phyloP scores from a whole-genome alignment of 177 flowering plant species.

The Tripterygium wilfordii region DNA sequence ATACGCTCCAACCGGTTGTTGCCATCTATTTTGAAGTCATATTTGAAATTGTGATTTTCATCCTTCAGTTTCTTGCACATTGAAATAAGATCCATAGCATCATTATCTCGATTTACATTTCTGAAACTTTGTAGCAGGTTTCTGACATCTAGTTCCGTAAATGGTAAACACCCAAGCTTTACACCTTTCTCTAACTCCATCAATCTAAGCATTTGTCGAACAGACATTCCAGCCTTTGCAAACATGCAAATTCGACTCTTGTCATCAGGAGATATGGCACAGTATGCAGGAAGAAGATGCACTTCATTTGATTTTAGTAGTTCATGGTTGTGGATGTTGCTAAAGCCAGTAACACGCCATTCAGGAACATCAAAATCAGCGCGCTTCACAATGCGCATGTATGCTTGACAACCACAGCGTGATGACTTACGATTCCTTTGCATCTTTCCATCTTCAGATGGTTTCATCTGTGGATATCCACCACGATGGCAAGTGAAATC shows the following conservation, averaged over 20 bases:
- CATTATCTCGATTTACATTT: conserved; percentile 55
- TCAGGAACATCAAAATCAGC: conserved; percentile 68
- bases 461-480: conserved; percentile 60
- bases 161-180: conserved; percentile 60
- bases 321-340: conserved; percentile 68
- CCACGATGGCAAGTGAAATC: conserved; percentile 75
- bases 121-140: conserved; percentile 63
- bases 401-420: conserved; percentile 77
- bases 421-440: conserved; percentile 73
- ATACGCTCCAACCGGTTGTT: conserved; percentile 62
- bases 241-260: conserved; percentile 68
- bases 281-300: conserved; percentile 50
- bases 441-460: conserved; percentile 54
- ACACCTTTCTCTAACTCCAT: conserved; percentile 75
- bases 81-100: conserved; percentile 52
- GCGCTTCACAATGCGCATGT: conserved; percentile 61
- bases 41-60: conserved; percentile 47
- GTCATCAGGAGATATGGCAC: conserved; percentile 58
- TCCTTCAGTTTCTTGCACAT: conserved; percentile 72
- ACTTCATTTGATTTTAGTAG: conserved; percentile 49
- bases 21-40: conserved; percentile 50
- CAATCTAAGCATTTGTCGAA: conserved; percentile 63
- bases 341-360: conserved; percentile 74
- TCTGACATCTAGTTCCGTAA: conserved; percentile 65
- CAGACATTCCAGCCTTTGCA: conserved; percentile 81